These are phyloP conservation scores for Aphanocladium album DNA, from an alignment of 2,329 filamentous ascomycete species.

Conservation along the genomic window DNA sequence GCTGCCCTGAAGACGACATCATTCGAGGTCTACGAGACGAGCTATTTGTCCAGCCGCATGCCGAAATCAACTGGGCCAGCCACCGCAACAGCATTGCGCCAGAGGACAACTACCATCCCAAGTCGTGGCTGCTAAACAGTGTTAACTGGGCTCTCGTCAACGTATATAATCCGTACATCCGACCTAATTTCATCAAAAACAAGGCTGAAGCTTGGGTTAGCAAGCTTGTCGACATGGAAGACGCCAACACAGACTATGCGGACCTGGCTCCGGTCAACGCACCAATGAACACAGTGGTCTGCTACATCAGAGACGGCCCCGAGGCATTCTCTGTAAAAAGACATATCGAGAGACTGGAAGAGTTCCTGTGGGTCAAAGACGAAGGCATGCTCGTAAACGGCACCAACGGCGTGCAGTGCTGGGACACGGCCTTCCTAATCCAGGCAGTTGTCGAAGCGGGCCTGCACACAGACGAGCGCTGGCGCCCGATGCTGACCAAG, in stretches of 20 bases:
- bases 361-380: slow-evolving; percentile 85
- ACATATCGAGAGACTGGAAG: slow-evolving; percentile 75
- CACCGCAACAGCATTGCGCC: slow-evolving; percentile 79
- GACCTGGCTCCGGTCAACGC: slow-evolving; percentile 84
- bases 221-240: slow-evolving; percentile 82
- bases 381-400: slow-evolving; percentile 95
- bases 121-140: slow-evolving; percentile 74
- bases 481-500: slow-evolving; percentile 76
- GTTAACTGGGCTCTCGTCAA: slow-evolving; percentile 75
- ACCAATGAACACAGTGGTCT: slow-evolving; percentile 82
- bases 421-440: slow-evolving; percentile 90
- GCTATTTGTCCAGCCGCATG: slow-evolving; percentile 73
- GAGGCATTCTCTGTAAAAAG: slow-evolving; percentile 65
- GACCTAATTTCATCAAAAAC: slow-evolving; percentile 59
- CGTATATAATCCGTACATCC: slow-evolving; percentile 74
- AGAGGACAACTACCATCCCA: slow-evolving; percentile 88
- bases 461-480: slow-evolving; percentile 69
- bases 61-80: slow-evolving; percentile 67
- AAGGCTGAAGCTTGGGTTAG: slow-evolving; percentile 77
- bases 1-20: slow-evolving; percentile 68
- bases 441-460: slow-evolving; percentile 77
- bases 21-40: slow-evolving; percentile 72
- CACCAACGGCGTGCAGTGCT: slow-evolving; percentile 96
- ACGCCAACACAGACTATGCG: slow-evolving; percentile 85
- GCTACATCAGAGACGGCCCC: slow-evolving; percentile 79